Evolutionary conservation across 805 yeast genomes (phyloP).

Genomic region (Wickerhamiella spandovensis): DNA sequence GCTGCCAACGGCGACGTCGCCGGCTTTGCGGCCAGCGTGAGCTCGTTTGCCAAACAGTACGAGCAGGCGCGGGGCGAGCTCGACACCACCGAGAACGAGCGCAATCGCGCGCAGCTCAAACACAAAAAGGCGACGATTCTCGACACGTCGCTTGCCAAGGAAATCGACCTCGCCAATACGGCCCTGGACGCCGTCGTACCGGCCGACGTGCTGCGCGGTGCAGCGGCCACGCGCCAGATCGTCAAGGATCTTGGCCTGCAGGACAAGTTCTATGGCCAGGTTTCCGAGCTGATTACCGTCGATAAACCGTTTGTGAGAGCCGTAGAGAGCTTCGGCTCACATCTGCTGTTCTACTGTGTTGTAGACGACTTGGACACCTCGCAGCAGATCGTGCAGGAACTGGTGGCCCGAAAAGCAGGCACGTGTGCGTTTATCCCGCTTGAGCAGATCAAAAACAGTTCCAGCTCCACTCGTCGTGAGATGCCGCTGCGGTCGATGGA

Average conservation of each 20-base stretch:
- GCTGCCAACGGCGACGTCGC: not conserved
- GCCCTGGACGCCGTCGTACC: constrained; percentile 29
- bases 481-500: constrained; percentile 29
- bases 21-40: constrained; percentile 1
- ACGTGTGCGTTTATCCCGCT: constrained; percentile 86
- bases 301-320: constrained; percentile 75
- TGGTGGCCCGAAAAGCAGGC: constrained; percentile 52
- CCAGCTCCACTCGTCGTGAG: constrained; percentile 6
- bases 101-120: constrained; percentile 67
- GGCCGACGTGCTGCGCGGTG: constrained; percentile 31
- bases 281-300: constrained; percentile 72
- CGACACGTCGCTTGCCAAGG: constrained; percentile 40
- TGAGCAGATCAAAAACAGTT: constrained; percentile 40
- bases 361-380: constrained; percentile 86
- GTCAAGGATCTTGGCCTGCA: constrained; percentile 42
- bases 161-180: constrained; percentile 44
- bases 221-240: constrained; percentile 54
- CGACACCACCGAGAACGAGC: constrained; percentile 40
- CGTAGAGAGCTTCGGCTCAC: constrained; percentile 82
- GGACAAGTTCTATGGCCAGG: constrained; percentile 63
- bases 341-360: constrained; percentile 71
- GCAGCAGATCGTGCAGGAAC: constrained; percentile 58
- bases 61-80: constrained; percentile 10
- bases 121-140: constrained; percentile 53
- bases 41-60: constrained; percentile 10